phyloP scores from a whole-genome alignment of 345 rosid genomes.

The Lenwebbia sp. region DNA sequence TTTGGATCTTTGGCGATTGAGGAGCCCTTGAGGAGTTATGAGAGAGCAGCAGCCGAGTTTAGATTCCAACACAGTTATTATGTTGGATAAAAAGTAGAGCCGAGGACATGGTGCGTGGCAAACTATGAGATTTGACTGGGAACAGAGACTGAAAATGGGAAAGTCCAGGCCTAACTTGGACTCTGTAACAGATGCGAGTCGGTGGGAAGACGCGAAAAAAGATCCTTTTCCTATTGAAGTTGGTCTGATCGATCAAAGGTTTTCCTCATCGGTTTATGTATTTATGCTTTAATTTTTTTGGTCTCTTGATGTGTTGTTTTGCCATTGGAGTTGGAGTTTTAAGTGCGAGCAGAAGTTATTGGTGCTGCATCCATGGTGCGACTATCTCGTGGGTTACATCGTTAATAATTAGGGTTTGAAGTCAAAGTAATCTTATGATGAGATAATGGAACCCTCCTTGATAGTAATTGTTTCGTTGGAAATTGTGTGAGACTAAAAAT shows the following conservation, averaged over 20 bases:
- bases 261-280: background rate
- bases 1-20: background rate
- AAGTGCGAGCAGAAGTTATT: background rate
- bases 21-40: background rate
- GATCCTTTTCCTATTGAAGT: background rate
- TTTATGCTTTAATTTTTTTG: background rate
- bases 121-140: background rate
- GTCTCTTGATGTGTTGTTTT: background rate
- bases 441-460: background rate
- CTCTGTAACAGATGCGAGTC: background rate
- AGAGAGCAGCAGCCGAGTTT: background rate
- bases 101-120: background rate
- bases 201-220: background rate
- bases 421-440: background rate
- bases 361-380: too few species aligned
- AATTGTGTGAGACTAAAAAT: background rate
- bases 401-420: background rate
- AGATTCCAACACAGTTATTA: background rate
- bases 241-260: background rate
- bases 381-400: too few species aligned
- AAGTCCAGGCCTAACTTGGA: background rate
- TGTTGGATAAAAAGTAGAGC: background rate
- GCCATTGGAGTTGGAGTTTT: background rate
- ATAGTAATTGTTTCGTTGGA: background rate
- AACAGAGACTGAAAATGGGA: background rate